These are phyloP conservation scores for Epichloe sylvatica DNA, from an alignment of 2,329 filamentous ascomycete species.

Conservation along the genomic window DNA sequence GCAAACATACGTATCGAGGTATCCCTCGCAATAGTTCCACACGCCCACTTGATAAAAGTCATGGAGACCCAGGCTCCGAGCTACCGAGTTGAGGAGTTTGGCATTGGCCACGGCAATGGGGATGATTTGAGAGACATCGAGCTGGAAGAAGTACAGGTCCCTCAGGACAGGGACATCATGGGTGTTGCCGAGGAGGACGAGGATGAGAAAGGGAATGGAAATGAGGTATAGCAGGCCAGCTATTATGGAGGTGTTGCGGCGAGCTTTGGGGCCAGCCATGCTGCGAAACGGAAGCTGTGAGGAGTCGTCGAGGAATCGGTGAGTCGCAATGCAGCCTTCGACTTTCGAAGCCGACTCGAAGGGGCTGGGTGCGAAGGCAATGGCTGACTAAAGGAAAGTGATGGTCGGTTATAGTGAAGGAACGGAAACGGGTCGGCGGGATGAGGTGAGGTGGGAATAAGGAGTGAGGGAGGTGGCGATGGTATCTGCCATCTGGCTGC, in stretches of 20 bases:
- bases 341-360: no score
- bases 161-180: conserved; percentile 46
- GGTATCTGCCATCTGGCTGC: no score
- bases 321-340: no score
- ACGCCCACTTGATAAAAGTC: conserved; percentile 90
- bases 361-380: no score
- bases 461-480: no score
- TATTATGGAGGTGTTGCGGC: conserved; percentile 48
- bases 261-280: conserved; percentile 17
- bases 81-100: conserved; percentile 71
- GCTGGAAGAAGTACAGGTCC: conserved; percentile 69
- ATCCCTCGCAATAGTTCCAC: conserved; percentile 88
- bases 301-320: no score
- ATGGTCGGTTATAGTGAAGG: no score
- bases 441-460: no score
- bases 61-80: conserved; percentile 71
- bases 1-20: conserved; percentile 41
- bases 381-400: no score
- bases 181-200: conserved; percentile 66
- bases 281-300: neutral
- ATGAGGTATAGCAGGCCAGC: conserved; percentile 60
- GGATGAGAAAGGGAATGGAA: conserved; percentile 62
- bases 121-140: conserved; percentile 73
- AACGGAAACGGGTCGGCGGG: no score
- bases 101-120: conserved; percentile 58